Evolutionary conservation across 2,329 filamentous ascomycete genomes (phyloP).

Genomic region (Aurifilum marmelostoma): DNA sequence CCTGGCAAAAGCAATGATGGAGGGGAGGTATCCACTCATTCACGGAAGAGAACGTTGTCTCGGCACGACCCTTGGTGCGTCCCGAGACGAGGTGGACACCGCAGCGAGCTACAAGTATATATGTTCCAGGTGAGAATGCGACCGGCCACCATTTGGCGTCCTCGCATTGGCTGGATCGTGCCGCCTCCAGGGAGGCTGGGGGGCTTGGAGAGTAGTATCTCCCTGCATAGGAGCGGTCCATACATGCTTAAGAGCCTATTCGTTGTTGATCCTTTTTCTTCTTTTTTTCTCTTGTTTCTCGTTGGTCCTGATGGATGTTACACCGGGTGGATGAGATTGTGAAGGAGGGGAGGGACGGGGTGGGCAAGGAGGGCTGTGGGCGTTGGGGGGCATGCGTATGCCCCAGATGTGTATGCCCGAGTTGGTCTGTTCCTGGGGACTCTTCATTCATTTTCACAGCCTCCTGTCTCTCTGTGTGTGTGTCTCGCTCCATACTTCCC

Average conservation of each 20-base stretch:
- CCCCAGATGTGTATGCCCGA: not conserved
- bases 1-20: not conserved
- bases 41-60: not conserved
- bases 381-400: not conserved
- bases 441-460: not conserved
- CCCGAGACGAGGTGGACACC: not conserved
- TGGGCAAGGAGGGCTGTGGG: not conserved
- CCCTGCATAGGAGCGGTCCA: constrained; percentile 2
- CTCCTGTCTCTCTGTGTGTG: not conserved
- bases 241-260: constrained; percentile 8
- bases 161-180: not conserved
- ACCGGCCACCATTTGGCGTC: constrained; percentile 12
- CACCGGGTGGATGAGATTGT: not conserved
- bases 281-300: not conserved
- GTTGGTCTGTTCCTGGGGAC: not conserved
- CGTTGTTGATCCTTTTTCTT: not conserved
- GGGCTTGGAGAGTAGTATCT: not conserved
- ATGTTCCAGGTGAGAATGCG: not conserved
- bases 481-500: not conserved
- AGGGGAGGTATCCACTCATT: not conserved
- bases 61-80: not conserved
- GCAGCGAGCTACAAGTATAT: not conserved
- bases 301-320: not conserved
- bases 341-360: too few relatives aligned
- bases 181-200: not conserved